Percentiles rank a stretch among this genome's conserved stretches.
These are phyloP conservation scores for Myxozyma nipponensis DNA, from an alignment of 805 yeast genomes.

Conservation along the genomic window DNA sequence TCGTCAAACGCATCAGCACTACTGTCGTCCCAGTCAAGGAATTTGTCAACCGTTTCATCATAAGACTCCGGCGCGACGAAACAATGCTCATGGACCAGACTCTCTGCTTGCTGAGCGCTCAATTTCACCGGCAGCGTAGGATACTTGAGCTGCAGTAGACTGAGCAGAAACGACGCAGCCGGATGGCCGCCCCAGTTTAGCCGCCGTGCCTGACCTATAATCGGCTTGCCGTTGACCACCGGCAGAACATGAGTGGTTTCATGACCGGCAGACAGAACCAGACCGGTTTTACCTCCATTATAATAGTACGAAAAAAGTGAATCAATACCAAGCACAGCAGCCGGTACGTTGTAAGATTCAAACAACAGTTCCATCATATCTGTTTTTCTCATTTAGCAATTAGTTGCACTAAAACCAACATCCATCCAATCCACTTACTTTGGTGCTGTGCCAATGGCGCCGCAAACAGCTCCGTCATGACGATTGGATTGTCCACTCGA, in stretches of 20 bases:
- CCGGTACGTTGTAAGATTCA: conserved; percentile 75
- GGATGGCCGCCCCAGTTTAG: conserved; percentile 90
- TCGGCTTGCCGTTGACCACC: conserved; percentile 64
- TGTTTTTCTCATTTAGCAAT: no score
- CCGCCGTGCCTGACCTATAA: conserved; percentile 65
- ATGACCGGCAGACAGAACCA: conserved; percentile 80
- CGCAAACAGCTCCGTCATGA: conserved; percentile 75
- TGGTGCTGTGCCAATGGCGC: conserved; percentile 66
- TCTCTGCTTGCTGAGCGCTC: conserved; percentile 57
- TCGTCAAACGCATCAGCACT: conserved; percentile 43
- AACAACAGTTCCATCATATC: conserved; percentile 74
- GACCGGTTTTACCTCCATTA: conserved; percentile 51
- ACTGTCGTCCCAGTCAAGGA: conserved; percentile 53
- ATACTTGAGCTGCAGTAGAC: conserved; percentile 70
- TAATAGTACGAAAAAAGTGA: conserved; percentile 71
- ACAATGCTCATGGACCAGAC: conserved; percentile 70
- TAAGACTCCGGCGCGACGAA: conserved; percentile 66
- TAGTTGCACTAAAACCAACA: neutral
- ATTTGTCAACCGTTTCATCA: conserved; percentile 53
- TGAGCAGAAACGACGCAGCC: conserved; percentile 58
- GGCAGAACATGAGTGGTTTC: conserved; percentile 83
- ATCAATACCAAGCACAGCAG: conserved; percentile 78
- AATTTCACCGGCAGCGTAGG: conserved; percentile 85
- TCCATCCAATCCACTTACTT: conserved; percentile 32
- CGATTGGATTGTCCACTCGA: conserved; percentile 68